phyloP scores from a whole-genome alignment of 2,329 filamentous ascomycete species.

The Cryphonectria japonica region DNA sequence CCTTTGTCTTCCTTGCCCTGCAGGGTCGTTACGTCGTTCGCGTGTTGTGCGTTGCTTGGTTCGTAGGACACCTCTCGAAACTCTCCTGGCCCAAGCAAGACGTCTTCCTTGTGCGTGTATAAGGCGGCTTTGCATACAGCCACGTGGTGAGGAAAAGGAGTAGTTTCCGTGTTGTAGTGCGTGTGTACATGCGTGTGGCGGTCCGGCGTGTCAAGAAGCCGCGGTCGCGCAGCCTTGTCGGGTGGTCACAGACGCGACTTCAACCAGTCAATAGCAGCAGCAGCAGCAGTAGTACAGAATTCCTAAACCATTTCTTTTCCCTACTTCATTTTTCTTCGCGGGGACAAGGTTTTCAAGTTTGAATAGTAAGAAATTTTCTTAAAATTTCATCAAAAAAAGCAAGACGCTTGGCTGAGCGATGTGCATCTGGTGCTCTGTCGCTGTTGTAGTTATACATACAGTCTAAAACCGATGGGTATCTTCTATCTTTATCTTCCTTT shows the following conservation, averaged over 20 bases:
- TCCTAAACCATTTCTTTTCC: not conserved
- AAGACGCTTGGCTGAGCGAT: slow-evolving; percentile 29
- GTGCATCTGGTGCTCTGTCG: slow-evolving; percentile 34
- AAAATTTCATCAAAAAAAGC: slow-evolving; percentile 25
- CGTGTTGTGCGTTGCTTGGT: not conserved
- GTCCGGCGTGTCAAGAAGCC: not conserved
- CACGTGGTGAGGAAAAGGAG: not conserved
- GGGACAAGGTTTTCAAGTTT: not conserved
- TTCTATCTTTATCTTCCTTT: slow-evolving; percentile 33
- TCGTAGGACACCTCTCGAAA: not conserved
- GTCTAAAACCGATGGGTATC: slow-evolving; percentile 39
- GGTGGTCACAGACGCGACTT: not conserved
- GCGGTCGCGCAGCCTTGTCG: not conserved
- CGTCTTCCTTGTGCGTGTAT: slow-evolving; percentile 2
- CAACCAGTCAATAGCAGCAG: not conserved
- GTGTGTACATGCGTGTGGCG: not conserved
- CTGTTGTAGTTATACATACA: slow-evolving; percentile 34
- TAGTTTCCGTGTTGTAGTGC: not conserved
- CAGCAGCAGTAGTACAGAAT: not conserved
- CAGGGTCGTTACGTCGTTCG: not conserved
- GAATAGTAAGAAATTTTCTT: slow-evolving; percentile 4
- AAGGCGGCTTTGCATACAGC: slow-evolving; percentile 6
- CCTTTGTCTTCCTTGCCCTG: not conserved
- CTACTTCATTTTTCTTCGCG: not conserved
- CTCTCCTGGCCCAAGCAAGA: not conserved